Conservation (phyloP, 164 flowering plant species). For the Amborella trichopoda region DNA sequence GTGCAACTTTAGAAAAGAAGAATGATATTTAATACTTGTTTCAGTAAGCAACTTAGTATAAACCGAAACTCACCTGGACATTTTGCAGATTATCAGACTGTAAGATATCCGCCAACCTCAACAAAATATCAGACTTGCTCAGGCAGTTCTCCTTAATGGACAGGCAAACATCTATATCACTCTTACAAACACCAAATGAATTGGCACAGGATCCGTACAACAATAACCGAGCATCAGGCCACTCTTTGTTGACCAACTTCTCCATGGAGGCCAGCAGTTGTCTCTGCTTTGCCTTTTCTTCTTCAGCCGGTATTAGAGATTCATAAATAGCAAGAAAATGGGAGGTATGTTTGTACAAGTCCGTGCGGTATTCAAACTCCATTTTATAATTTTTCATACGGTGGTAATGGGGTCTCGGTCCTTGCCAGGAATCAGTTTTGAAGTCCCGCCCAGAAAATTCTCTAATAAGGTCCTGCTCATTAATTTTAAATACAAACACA, state of each 20-base stretch:
- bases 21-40: too few species aligned
- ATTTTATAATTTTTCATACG: conserved; percentile 45
- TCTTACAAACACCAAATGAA: conserved; percentile 85
- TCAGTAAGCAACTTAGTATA: too few species aligned
- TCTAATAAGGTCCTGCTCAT: neutral
- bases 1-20: too few species aligned
- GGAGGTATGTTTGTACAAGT: conserved; percentile 43
- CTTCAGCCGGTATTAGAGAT: conserved; percentile 78
- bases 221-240: conserved; percentile 76
- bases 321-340: conserved; percentile 54
- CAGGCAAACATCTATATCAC: conserved; percentile 96
- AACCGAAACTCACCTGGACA: conserved; percentile 59
- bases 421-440: conserved; percentile 42
- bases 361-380: conserved; percentile 40
- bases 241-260: conserved; percentile 65
- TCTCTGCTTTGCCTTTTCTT: conserved; percentile 84
- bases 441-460: conserved; percentile 31
- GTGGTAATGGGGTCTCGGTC: conserved; percentile 29
- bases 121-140: conserved; percentile 61
- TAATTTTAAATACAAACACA: neutral
- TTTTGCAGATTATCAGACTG: conserved; percentile 68
- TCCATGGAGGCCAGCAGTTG: conserved; percentile 50
- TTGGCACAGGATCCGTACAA: conserved; percentile 97
- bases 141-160: conserved; percentile 37
- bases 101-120: conserved; percentile 81